Conservation (phyloP, 2,329 filamentous ascomycete species). For the Dactylellina leptospora region DNA sequence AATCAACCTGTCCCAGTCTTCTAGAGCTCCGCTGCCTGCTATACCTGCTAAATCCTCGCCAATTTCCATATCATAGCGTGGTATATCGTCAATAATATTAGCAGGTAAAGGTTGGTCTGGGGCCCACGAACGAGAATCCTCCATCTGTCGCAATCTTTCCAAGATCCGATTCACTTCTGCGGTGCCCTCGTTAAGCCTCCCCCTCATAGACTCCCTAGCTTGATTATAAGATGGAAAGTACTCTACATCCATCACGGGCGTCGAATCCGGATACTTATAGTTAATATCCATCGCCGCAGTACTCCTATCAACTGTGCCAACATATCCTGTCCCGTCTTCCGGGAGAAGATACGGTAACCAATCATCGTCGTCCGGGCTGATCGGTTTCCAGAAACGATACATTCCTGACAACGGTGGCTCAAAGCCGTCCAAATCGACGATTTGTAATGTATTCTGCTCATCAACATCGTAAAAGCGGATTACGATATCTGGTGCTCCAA, state of each 20-base stretch:
- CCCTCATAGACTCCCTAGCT: background rate
- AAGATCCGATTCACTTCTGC: background rate
- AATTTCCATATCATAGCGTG: too few relatives aligned
- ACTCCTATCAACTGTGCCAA: background rate
- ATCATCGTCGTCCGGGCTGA: constrained; percentile 3
- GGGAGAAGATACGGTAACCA: constrained; percentile 1
- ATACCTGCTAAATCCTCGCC: too few relatives aligned
- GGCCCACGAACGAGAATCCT: too few relatives aligned
- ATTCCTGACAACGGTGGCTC: constrained; percentile 7
- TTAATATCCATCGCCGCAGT: background rate
- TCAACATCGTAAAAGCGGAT: constrained; percentile 37
- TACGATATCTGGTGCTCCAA: constrained; percentile 10
- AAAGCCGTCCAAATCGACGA: constrained; percentile 7
- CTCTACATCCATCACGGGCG: background rate
- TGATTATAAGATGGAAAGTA: background rate
- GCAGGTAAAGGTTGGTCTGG: too few relatives aligned
- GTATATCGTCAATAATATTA: too few relatives aligned
- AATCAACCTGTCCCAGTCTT: too few relatives aligned
- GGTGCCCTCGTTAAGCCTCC: background rate
- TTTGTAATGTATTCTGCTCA: constrained; percentile 6
- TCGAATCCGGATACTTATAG: background rate
- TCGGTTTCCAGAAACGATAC: constrained; percentile 42
- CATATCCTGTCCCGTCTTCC: constrained; percentile 20
- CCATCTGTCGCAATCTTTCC: background rate
- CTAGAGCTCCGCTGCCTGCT: too few relatives aligned